phyloP scores from a whole-genome alignment of 2,329 filamentous ascomycete genomes.

The Byssothecium circinans region DNA sequence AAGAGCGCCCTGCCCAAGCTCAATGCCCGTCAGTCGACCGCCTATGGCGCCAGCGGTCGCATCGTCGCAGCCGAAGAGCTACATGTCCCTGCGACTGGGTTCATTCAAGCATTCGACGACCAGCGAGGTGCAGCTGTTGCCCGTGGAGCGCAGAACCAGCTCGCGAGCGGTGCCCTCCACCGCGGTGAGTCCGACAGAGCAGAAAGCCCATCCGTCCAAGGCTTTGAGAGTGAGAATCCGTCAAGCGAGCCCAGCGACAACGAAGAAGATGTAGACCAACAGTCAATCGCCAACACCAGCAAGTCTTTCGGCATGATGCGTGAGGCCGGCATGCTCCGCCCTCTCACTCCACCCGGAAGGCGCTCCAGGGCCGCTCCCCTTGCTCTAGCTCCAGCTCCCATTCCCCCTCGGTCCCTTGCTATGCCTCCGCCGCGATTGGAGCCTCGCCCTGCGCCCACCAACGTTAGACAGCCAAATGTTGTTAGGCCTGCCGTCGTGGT shows the following conservation, averaged over 20 bases:
- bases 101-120: slow-evolving; percentile 35
- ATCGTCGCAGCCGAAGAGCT: slow-evolving; percentile 35
- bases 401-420: too few species aligned
- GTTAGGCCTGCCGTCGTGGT: background rate
- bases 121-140: slow-evolving; percentile 31
- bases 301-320: slow-evolving; percentile 40
- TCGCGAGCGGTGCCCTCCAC: slow-evolving; percentile 17
- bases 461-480: background rate
- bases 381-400: too few species aligned
- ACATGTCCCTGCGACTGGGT: slow-evolving; percentile 28
- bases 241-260: background rate
- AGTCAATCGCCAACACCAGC: slow-evolving; percentile 27
- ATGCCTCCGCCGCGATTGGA: background rate
- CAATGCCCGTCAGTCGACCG: slow-evolving; percentile 35
- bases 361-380: background rate
- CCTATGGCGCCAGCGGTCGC: slow-evolving; percentile 42
- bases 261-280: slow-evolving; percentile 21
- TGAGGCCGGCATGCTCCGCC: slow-evolving; percentile 36
- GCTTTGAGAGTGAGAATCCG: slow-evolving; percentile 10
- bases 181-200: slow-evolving; percentile 9
- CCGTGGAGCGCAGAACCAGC: slow-evolving; percentile 20
- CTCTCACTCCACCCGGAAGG: background rate
- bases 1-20: slow-evolving; percentile 33
- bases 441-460: background rate
- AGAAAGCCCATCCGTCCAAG: slow-evolving; percentile 14